Evolutionary conservation across 2,329 filamentous ascomycete genomes (phyloP).

Genomic region (Tolypocladium endophyticum): DNA sequence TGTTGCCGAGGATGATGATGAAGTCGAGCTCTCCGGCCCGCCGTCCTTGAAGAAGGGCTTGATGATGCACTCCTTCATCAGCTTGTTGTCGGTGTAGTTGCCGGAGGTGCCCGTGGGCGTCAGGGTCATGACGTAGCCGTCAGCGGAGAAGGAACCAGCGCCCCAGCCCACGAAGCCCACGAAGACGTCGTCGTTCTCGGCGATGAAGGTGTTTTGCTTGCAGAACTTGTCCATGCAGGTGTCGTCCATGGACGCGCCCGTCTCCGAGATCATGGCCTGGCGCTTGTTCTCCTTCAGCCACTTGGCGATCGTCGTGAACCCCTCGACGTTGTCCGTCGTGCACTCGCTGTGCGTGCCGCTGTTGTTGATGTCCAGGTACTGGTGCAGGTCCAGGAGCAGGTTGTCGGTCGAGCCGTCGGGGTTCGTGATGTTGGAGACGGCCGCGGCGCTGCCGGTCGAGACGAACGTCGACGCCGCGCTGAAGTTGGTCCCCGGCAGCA

Average conservation of each 20-base stretch:
- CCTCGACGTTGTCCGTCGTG: slow-evolving; percentile 39
- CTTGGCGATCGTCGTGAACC: slow-evolving; percentile 33
- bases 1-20: not conserved
- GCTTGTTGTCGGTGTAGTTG: slow-evolving; percentile 23
- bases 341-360: slow-evolving; percentile 42
- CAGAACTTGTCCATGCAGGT: slow-evolving; percentile 34
- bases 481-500: slow-evolving; percentile 49
- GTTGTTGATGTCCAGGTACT: slow-evolving; percentile 49
- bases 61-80: slow-evolving; percentile 33
- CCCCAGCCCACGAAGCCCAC: slow-evolving; percentile 35
- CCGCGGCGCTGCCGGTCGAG: slow-evolving; percentile 36
- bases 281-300: slow-evolving; percentile 36
- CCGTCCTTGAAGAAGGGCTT: slow-evolving; percentile 16
- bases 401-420: slow-evolving; percentile 45
- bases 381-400: slow-evolving; percentile 49
- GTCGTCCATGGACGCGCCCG: slow-evolving; percentile 33
- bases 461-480: slow-evolving; percentile 39
- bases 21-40: not conserved
- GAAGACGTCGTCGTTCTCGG: slow-evolving; percentile 34
- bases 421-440: slow-evolving; percentile 43
- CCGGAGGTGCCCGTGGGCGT: slow-evolving; percentile 21
- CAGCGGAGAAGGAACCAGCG: slow-evolving; percentile 31
- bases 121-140: slow-evolving; percentile 30
- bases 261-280: slow-evolving; percentile 41
- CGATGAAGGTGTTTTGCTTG: slow-evolving; percentile 34